Base-by-base conservation (phyloP, 805 yeast genomes). In the Candida succiphila region DNA sequence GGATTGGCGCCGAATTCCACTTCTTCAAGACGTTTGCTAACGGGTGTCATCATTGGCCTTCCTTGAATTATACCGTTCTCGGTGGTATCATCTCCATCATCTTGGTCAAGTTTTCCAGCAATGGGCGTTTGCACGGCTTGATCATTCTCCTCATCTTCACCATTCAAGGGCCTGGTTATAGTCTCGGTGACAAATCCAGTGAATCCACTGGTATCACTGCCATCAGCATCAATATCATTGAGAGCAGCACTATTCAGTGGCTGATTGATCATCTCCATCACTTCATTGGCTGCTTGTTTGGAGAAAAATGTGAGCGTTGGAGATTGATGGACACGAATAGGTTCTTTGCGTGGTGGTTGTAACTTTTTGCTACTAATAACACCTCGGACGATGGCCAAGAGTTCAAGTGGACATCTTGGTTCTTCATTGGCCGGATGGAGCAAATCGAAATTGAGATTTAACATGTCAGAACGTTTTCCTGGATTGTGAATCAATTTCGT, bases 281-380 rank as follows among this genome's bases (percentile, higher is more conserved):
- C 78, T 43, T 85, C 95, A 35, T 74, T 71, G 36, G 75, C 69
- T 2, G 95, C 89, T 45, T 76, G 74, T 32, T 75, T 74, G 1
- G 95, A 80, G 49, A 69, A 79, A 48, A 78, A 58, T 0, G 96
- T 87, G 41, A 81, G 68, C 0, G 95, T 86, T 1, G 94, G 94
- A 0, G 94, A 80, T 21, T 21, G 23, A 10, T 7, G 10, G 7
- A 7, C 23, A 21, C 23, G 23, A n/a, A n/a, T n/a, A n/a, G n/a
- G n/a, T n/a, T n/a, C n/a, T n/a, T n/a, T n/a, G n/a, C n/a, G n/a
- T n/a, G n/a, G n/a, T n/a, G n/a, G n/a, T n/a, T n/a, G n/a, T n/a
- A n/a, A n/a, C n/a, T n/a, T 19, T 8, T 28, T 15, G 4, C 22
- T 29, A 17, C 13, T 14, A 24, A 41, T 42, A 13, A 28, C 34